Base-by-base conservation (phyloP, 345 rosid species). In the Hibiscus syriacus region DNA sequence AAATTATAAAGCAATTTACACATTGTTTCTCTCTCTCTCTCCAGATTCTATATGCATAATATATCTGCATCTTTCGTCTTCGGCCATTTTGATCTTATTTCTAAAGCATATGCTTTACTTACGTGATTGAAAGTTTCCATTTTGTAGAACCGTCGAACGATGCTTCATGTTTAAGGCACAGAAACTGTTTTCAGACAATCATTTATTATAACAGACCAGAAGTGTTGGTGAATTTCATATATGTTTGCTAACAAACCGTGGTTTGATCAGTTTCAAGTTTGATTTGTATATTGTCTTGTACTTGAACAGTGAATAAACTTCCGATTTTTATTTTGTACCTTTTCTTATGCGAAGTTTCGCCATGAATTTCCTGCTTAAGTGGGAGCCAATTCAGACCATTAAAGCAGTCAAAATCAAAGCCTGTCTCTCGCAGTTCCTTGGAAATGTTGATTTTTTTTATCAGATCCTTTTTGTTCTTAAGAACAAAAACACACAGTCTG, bases 221-320 rank as follows among this genome's bases (percentile, higher is more conserved):
- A 41, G 22, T 41, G 14, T 62, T 23, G 5, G 36, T 62, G 52
- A 23, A 41, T 23, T 62, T n/a, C 52, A n/a, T n/a, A 5, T 36
- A 12, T 2, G 48, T 36, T 34, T 34, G 7, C 38, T 7, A 34
- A 34, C n/a, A n/a, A n/a, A n/a, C n/a, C n/a, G n/a, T 30, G 6
- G 38, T 34, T 5, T 17, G 7, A 6, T 17, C 53, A 49, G 53
- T 13, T 36, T 11, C 41, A 9, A 8, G 50, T 57, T 58, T 70
- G 73, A 77, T 73, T 70, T 71, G 43, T 57, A 58, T 41, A 46
- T 74, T 77, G 83, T 78, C 79, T 78, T 76, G 29, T 58, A n/a
- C n/a, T n/a, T n/a, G n/a, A n/a, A n/a, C n/a, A 38, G 58, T 68
- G n/a, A n/a, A n/a, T n/a, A n/a, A 39, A 22, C 17, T 62, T 71